Evolutionary conservation across 2,329 filamentous ascomycete genomes (phyloP).

Genomic region (Didymellaceae sp.): DNA sequence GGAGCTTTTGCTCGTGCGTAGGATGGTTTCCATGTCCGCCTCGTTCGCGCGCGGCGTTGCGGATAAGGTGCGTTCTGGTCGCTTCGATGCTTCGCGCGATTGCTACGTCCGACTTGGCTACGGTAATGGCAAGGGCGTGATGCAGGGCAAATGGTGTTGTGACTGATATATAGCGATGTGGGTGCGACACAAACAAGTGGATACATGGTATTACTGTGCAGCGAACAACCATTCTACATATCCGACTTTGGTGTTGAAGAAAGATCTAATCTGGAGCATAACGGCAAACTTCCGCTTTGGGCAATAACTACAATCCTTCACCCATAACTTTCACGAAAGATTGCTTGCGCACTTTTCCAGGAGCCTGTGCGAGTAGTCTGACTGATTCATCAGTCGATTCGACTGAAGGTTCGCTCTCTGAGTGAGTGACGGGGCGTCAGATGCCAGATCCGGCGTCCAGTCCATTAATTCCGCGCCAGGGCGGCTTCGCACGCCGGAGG

Average conservation of each 20-base stretch:
- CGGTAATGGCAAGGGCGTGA: background rate
- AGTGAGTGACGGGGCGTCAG: constrained; percentile 21
- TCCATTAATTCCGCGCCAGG: constrained; percentile 27
- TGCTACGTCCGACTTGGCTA: constrained; percentile 8
- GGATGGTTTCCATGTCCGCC: background rate
- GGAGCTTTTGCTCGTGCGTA: background rate
- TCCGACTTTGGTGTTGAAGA: background rate
- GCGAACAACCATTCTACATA: background rate
- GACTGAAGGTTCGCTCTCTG: too few species aligned
- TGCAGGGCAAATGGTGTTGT: background rate
- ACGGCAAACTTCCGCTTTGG: constrained; percentile 6
- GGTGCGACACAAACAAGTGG: too few species aligned
- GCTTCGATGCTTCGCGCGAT: constrained; percentile 1
- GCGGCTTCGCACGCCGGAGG: constrained; percentile 41
- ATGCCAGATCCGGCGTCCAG: constrained; percentile 47
- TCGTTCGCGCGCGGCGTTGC: background rate
- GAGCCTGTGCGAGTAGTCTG: constrained; percentile 22
- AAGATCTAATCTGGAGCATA: background rate
- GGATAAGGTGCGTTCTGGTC: background rate
- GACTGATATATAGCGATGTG: constrained; percentile 10
- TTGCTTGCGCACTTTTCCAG: constrained; percentile 34
- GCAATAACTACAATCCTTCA: too few species aligned
- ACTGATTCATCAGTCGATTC: too few species aligned
- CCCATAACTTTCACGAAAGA: constrained; percentile 17
- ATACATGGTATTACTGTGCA: too few species aligned